Conservation (phyloP, 768 basidiomycete genomes). For the Hirschioporus abietinus region DNA sequence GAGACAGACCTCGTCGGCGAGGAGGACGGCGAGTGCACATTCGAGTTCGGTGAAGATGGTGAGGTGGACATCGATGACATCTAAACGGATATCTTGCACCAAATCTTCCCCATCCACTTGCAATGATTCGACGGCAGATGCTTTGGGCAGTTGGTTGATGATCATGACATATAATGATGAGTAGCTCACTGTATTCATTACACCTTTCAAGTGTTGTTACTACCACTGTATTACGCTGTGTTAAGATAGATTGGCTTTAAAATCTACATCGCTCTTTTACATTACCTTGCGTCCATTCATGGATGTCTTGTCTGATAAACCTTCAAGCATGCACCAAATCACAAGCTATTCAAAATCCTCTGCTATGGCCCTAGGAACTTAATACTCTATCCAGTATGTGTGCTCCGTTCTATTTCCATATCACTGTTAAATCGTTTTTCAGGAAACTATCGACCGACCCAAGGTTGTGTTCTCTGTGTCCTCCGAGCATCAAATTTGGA, state of each 20-base stretch:
- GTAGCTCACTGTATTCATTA: not conserved
- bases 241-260: not conserved
- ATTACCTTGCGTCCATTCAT: not conserved
- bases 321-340: not conserved
- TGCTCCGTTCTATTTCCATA: too few species aligned
- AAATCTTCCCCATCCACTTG: not conserved
- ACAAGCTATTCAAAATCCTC: too few species aligned
- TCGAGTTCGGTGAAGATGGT: constrained; percentile 86
- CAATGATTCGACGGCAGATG: not conserved
- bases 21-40: constrained; percentile 83
- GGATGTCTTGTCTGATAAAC: not conserved
- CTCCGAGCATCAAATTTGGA: too few species aligned
- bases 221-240: not conserved
- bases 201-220: not conserved
- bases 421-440: too few species aligned
- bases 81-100: constrained; percentile 30
- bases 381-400: too few species aligned
- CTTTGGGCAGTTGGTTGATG: not conserved
- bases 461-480: too few species aligned
- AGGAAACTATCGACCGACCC: too few species aligned
- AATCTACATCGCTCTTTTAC: not conserved
- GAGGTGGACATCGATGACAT: constrained; percentile 91
- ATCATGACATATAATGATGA: not conserved
- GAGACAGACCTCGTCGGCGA: constrained; percentile 93
- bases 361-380: too few species aligned